These are phyloP conservation scores for Cystobasidiaceae sp. DNA, from an alignment of 1,284 basidiomycete genomes.

Conservation along the genomic window DNA sequence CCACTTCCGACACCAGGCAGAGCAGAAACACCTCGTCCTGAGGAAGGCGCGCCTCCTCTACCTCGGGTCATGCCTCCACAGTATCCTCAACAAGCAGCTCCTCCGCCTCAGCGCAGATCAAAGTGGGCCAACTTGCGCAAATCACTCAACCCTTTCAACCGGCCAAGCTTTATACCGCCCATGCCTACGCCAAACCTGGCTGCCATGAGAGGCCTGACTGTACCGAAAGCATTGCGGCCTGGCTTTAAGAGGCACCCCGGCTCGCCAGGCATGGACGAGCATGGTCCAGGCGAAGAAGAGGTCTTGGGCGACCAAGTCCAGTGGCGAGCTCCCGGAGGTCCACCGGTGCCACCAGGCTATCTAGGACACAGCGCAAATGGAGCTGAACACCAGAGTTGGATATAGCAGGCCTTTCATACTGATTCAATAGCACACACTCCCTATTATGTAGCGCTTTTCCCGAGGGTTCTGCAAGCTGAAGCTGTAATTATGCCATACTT, in stretches of 20 bases:
- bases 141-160: constrained; percentile 12
- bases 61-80: not conserved
- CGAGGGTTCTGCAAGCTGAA: too few relatives aligned
- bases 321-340: too few relatives aligned
- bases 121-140: constrained; percentile 1
- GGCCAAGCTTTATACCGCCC: constrained; percentile 12
- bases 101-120: not conserved
- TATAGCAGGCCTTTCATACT: not conserved
- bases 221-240: not conserved
- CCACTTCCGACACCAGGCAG: not conserved
- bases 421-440: too few relatives aligned
- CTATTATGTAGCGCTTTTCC: too few relatives aligned
- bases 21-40: not conserved
- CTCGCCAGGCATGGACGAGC: not conserved
- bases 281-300: not conserved
- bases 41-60: too few relatives aligned
- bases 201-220: not conserved
- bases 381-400: not conserved
- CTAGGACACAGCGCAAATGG: not conserved
- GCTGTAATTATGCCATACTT: too few relatives aligned
- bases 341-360: not conserved
- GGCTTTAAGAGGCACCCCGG: not conserved
- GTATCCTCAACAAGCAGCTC: not conserved
- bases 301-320: not conserved
- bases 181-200: constrained; percentile 14